phyloP scores from a whole-genome alignment of 2,329 filamentous ascomycete species.

The Aureobasidium sp. region DNA sequence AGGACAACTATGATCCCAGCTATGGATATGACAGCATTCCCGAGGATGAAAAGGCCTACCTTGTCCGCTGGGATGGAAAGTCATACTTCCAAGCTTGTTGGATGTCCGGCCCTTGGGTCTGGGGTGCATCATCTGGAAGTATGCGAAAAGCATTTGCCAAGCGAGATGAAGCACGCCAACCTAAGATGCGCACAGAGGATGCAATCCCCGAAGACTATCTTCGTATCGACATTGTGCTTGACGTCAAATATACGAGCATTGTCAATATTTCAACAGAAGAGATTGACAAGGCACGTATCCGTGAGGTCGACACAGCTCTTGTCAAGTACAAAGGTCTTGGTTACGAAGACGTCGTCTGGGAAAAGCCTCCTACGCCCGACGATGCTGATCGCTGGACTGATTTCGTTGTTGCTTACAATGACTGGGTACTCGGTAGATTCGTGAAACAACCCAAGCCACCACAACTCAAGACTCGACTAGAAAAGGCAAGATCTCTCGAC shows the following conservation, averaged over 20 bases:
- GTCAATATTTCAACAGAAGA: conserved; percentile 54
- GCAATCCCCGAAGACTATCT: conserved; percentile 84
- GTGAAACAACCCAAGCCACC: conserved; percentile 49
- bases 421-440: conserved; percentile 74
- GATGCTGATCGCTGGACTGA: conserved; percentile 66
- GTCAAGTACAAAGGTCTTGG: conserved; percentile 90
- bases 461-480: conserved; percentile 59
- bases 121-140: conserved; percentile 52
- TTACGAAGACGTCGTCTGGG: conserved; percentile 90
- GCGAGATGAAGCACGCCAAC: conserved; percentile 52
- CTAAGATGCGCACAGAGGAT: conserved; percentile 63
- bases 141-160: conserved; percentile 74
- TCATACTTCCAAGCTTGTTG: conserved; percentile 80
- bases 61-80: conserved; percentile 75
- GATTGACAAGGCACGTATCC: conserved; percentile 62
- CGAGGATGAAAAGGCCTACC: conserved; percentile 81
- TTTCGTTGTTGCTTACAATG: conserved; percentile 74
- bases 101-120: conserved; percentile 87
- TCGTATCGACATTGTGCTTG: conserved; percentile 79
- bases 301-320: conserved; percentile 62
- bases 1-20: conserved; percentile 46
- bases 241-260: conserved; percentile 59
- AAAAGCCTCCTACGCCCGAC: conserved; percentile 59
- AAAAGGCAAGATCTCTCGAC: conserved; percentile 54
- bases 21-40: conserved; percentile 47